Conservation (phyloP, 805 yeast species). For the Blastobotrys mokoenaii region DNA sequence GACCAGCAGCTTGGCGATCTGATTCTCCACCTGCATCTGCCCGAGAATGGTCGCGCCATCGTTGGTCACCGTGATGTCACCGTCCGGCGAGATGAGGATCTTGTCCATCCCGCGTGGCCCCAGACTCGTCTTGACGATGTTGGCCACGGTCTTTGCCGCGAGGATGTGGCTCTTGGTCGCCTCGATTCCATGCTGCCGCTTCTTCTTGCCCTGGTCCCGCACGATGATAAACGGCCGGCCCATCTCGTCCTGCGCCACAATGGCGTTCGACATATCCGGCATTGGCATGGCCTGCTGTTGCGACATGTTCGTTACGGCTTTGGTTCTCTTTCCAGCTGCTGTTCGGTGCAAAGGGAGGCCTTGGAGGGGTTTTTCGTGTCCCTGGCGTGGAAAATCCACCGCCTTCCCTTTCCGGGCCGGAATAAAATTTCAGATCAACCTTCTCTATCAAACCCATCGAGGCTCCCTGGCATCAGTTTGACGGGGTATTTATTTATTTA, state of each 20-base stretch:
- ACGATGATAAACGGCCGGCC: constrained; percentile 98
- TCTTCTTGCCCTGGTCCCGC: constrained; percentile 64
- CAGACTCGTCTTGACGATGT: constrained; percentile 81
- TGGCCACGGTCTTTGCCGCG: constrained; percentile 92
- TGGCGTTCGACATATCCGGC: constrained; percentile 97
- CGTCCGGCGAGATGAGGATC: constrained; percentile 90
- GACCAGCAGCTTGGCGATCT: constrained; percentile 90
- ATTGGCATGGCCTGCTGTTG: constrained; percentile 28
- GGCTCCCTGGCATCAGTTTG: too few species aligned
- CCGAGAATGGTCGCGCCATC: constrained; percentile 97
- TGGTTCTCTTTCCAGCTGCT: neutral
- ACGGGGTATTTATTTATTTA: constrained; percentile 1
- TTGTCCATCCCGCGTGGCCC: constrained; percentile 99
- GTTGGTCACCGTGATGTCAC: constrained; percentile 95
- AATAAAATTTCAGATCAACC: neutral
- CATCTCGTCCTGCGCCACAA: constrained; percentile 98
- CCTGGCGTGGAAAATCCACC: neutral
- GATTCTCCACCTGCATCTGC: constrained; percentile 93
- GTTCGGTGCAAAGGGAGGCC: neutral
- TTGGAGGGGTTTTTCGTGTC: neutral
- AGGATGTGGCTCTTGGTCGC: constrained; percentile 77
- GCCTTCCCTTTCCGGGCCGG: neutral
- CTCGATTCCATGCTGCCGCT: constrained; percentile 66
- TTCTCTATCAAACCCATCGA: neutral
- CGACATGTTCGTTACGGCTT: neutral